Base-by-base conservation (phyloP, 208 protist species). In the Trichomonas gallinae region DNA sequence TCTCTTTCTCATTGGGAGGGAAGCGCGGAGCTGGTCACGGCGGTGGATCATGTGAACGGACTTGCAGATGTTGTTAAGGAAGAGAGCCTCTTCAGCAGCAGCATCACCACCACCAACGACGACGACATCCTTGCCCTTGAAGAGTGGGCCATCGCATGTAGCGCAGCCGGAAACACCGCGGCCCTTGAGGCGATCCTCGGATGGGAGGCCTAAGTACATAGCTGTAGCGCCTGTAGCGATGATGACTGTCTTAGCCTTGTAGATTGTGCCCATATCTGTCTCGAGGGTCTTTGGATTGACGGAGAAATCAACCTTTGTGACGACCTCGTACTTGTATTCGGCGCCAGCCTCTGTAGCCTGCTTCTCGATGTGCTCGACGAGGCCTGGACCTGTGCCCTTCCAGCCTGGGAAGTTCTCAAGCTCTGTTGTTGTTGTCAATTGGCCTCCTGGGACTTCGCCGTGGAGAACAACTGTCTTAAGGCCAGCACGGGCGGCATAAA, bases 381-480 rank as follows among this genome's bases (percentile, higher is more conserved):
- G 96, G 13, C 97, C 97, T 63, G 85, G 31, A 45, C 98, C 98
- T 40, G 63, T 96, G 46, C 46, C 46, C 10, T 23, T 96, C 13
- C 11, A 93, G 17, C 98, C 98, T 81, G 98, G 98, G 97, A 98
- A 98, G 96, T 98, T 98, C 72, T 98, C 97, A 40, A 98, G 97
- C 48, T 98, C 98, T 51, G 98, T 98, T n/a, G 98, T 98, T 23
- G 97, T 98, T n/a, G 97, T 98, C 36, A 98, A 96, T 97, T 98
- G 98, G 58, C 98, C 98, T 48, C 98, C 98, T 23, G 97, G 96
- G 10, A 46, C 34, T 26, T 82, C 11, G 40, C 98, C 98, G 21
- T 97, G 89, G 46, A 97, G 96, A 9, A 97, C 63, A 38, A 97
- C 10, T n/a, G 97, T 97, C 83, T 97, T 97, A 81, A 98, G 58